Evolutionary conservation across 2,329 filamentous ascomycete genomes (phyloP).

Genomic region (Penicillium sp.): DNA sequence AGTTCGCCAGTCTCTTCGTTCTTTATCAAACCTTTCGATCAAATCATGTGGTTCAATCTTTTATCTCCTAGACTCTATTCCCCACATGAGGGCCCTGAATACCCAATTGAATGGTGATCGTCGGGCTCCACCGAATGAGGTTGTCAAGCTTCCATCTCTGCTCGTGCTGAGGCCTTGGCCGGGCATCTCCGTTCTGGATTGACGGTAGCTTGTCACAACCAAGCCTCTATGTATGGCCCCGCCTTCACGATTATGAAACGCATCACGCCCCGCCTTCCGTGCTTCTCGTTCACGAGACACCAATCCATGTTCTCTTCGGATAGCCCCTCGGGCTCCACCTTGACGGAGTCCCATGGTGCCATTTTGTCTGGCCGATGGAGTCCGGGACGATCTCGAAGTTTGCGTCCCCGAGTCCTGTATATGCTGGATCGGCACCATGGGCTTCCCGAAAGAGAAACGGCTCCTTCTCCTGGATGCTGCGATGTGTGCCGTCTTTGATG

Average conservation of each 20-base stretch:
- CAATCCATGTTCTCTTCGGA: constrained; percentile 5
- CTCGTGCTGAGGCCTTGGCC: constrained; percentile 11
- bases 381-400: constrained; percentile 20
- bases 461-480: constrained; percentile 15
- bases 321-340: constrained; percentile 1
- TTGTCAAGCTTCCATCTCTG: constrained; percentile 7
- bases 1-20: not conserved
- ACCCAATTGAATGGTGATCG: constrained; percentile 17
- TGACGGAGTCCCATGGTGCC: constrained; percentile 17
- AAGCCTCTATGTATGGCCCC: constrained; percentile 14
- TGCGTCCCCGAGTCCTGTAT: constrained; percentile 7
- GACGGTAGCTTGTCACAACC: constrained; percentile 18
- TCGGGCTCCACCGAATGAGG: constrained; percentile 14
- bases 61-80: not conserved
- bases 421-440: constrained; percentile 16
- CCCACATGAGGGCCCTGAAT: not conserved
- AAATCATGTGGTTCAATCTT: not conserved
- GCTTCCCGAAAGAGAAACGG: constrained; percentile 22
- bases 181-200: constrained; percentile 17
- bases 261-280: constrained; percentile 7
- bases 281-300: constrained; percentile 6
- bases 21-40: not conserved
- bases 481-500: constrained; percentile 3
- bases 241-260: not conserved
- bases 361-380: constrained; percentile 21